Evolutionary conservation across 192 early-diverging fungal genomes (phyloP), one percentile per base, ranked within the genome.

Genomic region (Umbelopsis isabellina): DNA sequence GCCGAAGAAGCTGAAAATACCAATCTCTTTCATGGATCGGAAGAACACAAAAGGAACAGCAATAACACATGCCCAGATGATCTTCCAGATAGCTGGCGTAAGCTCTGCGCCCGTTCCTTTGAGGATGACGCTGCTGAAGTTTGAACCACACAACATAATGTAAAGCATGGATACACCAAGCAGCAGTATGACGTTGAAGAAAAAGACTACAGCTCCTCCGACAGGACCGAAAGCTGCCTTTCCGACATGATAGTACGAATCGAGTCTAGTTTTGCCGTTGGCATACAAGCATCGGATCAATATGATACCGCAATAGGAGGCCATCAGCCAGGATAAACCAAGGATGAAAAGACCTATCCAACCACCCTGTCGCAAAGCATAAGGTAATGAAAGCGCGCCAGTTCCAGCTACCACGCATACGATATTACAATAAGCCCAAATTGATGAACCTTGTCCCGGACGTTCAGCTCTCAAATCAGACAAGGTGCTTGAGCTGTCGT

Each of bases 311-410:
- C 87, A 88, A 75, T 94, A 94, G 23, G 84, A 61, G 15, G 89
- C 87, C 69, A 92, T 90, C 8, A 88, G 70, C 45, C 88, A 90
- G 0, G 91, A 88, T 46, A 93, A 80, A 20, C 88, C 46, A 35
- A 96, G 79, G 70, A 94, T 79, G n/a, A 87, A 70, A 8, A 90
- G 66, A 37, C 89, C 90, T 25, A 89, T 75, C 94, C 94, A 96
- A 0, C 94, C 94, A 66, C 88, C 85, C 44, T 88, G 80, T 46
- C 75, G 83, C 16, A 96, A 82, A 5, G 93, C 90, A 73, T 90
- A 94, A 2, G 94, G 94, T 20, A 96, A 82, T 73, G 93, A 92
- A 23, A 94, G 85, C 25, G 92, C 86, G 13, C 94, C 94, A 10
- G 89, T 91, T 46, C 93, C 93, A 13, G 91, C 91, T 13, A 91